Evolutionary conservation across 2,329 filamentous ascomycete genomes (phyloP).

Genomic region (Trichoderma pleuroti): DNA sequence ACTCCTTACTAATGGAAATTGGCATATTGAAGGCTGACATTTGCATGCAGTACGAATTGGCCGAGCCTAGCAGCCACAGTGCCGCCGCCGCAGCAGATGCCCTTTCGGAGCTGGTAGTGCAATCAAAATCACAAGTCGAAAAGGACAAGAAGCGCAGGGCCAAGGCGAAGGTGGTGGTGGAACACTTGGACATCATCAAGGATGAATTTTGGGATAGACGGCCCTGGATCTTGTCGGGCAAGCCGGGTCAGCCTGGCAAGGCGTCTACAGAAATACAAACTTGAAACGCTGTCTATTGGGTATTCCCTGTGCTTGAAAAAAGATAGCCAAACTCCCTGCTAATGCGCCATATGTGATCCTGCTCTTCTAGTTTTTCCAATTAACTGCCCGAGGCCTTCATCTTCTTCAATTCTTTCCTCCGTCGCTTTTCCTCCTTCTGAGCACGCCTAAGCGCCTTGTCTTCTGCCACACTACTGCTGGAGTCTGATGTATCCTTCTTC

Average conservation of each 20-base stretch:
- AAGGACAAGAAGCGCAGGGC: slow-evolving; percentile 76
- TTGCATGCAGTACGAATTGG: slow-evolving; percentile 61
- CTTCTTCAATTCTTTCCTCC: slow-evolving; percentile 30
- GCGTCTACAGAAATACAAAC: slow-evolving; percentile 57
- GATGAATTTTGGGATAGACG: slow-evolving; percentile 89
- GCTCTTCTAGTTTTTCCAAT: not conserved
- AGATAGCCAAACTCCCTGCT: slow-evolving; percentile 28
- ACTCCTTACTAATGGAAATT: too few relatives aligned
- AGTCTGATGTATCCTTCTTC: slow-evolving; percentile 28
- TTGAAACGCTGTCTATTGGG: slow-evolving; percentile 25
- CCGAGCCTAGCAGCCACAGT: slow-evolving; percentile 53
- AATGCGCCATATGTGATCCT: slow-evolving; percentile 13
- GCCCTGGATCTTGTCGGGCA: slow-evolving; percentile 78
- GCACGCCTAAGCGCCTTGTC: slow-evolving; percentile 46
- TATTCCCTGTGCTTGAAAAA: slow-evolving; percentile 29
- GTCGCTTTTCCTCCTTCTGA: slow-evolving; percentile 43
- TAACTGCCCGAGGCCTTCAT: slow-evolving; percentile 12
- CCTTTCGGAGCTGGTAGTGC: slow-evolving; percentile 49
- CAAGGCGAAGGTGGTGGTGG: slow-evolving; percentile 76
- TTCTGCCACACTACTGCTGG: slow-evolving; percentile 34
- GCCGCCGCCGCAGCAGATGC: slow-evolving; percentile 45
- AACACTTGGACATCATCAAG: slow-evolving; percentile 91
- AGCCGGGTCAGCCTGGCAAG: slow-evolving; percentile 60
- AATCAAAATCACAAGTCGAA: slow-evolving; percentile 77
- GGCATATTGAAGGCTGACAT: slow-evolving; percentile 24